Evolutionary conservation across 1,284 basidiomycete species (phyloP).

Genomic region (Apiotrichum porosum): DNA sequence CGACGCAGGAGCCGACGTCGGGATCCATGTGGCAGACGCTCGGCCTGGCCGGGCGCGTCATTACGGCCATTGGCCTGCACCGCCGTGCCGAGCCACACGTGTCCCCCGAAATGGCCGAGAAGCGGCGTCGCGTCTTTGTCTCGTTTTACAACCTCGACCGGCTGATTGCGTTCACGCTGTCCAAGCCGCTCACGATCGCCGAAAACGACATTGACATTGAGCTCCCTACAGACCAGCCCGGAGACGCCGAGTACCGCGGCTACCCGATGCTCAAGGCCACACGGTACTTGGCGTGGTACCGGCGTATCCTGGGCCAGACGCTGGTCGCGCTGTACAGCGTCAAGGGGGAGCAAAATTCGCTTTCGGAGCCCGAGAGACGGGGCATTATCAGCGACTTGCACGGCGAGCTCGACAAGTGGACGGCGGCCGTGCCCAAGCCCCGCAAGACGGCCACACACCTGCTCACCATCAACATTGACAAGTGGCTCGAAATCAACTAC

Average conservation of each 20-base stretch:
- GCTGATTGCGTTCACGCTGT: slow-evolving; percentile 25
- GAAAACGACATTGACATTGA: slow-evolving; percentile 35
- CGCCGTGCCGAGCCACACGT: slow-evolving; percentile 19
- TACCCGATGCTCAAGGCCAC: slow-evolving; percentile 11
- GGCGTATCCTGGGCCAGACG: slow-evolving; percentile 24
- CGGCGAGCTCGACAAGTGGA: slow-evolving; percentile 21
- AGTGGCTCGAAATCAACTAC: slow-evolving; percentile 29
- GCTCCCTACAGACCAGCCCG: slow-evolving; percentile 16
- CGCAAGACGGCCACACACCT: slow-evolving; percentile 1
- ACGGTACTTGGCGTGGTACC: slow-evolving; percentile 22
- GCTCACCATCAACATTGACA: slow-evolving; percentile 22
- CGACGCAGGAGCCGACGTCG: slow-evolving; percentile 22
- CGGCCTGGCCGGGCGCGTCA: slow-evolving; percentile 27
- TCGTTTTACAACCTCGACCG: slow-evolving; percentile 37
- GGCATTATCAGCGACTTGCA: slow-evolving; percentile 21
- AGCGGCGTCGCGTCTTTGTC: slow-evolving; percentile 30
- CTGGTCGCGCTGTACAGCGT: slow-evolving; percentile 26
- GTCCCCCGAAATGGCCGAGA: slow-evolving; percentile 16
- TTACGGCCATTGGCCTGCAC: slow-evolving; percentile 29
- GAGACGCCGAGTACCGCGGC: slow-evolving; percentile 20
- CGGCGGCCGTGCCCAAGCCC: slow-evolving; percentile 14
- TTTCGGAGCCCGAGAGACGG: slow-evolving; percentile 20
- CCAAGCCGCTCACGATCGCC: slow-evolving; percentile 27
- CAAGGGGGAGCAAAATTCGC: slow-evolving; percentile 21
- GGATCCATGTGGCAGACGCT: slow-evolving; percentile 29